These are phyloP conservation scores for Pelargonium citronellum DNA, from an alignment of 441 rosid species.

Conservation along the genomic window DNA sequence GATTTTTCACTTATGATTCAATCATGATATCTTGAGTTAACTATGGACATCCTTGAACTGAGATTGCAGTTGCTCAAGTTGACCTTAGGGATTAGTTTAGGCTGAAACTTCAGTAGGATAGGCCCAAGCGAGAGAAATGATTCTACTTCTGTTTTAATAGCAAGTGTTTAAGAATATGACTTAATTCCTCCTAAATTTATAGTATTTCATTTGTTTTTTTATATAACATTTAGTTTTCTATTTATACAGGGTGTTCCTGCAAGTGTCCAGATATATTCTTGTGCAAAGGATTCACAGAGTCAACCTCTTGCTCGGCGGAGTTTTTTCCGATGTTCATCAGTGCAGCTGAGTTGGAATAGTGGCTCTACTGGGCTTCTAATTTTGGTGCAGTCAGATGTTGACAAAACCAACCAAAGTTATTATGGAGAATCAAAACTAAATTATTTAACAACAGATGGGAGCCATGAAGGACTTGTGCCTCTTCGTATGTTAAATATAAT, in stretches of 20 bases:
- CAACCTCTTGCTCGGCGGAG: constrained; percentile 71
- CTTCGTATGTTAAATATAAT: constrained; percentile 48
- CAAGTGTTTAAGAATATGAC: neutral
- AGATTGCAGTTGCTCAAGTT: neutral
- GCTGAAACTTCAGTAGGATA: neutral
- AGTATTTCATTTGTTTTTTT: constrained; percentile 1
- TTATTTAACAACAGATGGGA: constrained; percentile 75
- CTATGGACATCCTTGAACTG: neutral
- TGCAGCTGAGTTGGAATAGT: constrained; percentile 70
- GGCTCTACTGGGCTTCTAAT: constrained; percentile 82
- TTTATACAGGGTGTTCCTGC: constrained; percentile 73
- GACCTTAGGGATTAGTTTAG: neutral
- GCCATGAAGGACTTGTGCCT: constrained; percentile 78
- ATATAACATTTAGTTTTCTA: neutral
- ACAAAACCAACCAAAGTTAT: constrained; percentile 86
- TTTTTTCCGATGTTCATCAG: constrained; percentile 80
- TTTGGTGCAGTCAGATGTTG: constrained; percentile 84
- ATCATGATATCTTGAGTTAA: neutral
- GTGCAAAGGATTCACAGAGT: constrained; percentile 54
- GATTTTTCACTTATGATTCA: too few species aligned
- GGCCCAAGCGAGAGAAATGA: neutral
- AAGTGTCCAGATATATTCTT: constrained; percentile 79
- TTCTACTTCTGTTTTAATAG: neutral
- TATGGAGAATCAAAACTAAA: constrained; percentile 84
- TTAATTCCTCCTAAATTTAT: neutral